These are phyloP conservation scores for Dendrobium catenatum DNA, from an alignment of 106 monocot species.

Conservation along the genomic window DNA sequence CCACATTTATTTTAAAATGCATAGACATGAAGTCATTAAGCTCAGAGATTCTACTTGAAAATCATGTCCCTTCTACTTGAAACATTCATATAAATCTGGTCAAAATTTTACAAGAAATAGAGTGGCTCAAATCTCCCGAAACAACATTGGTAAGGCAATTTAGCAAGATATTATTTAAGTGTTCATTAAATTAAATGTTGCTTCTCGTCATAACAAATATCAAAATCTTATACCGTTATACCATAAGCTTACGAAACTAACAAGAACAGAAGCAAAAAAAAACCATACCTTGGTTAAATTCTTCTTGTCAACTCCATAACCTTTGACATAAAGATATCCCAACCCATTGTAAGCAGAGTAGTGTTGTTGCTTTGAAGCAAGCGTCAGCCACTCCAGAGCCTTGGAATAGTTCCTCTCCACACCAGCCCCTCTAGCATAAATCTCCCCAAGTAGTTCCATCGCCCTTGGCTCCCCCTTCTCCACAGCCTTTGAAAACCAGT, in stretches of 20 bases:
- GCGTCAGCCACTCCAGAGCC: conserved; percentile 75
- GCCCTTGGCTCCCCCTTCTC: conserved; percentile 75
- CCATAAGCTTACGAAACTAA: background rate
- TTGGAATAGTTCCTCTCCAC: conserved; percentile 85
- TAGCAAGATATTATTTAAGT: background rate
- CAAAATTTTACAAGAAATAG: background rate
- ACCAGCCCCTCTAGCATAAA: conserved; percentile 86
- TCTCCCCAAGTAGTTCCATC: conserved; percentile 90
- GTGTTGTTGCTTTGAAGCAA: conserved; percentile 54
- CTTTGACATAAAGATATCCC: conserved; percentile 95
- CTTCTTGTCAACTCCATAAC: conserved; percentile 81
- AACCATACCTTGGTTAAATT: conserved; percentile 73
- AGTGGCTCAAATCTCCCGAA: background rate
- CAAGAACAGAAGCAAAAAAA: background rate
- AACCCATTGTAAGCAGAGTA: conserved; percentile 89
- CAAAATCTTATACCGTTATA: background rate
- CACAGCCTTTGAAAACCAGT: conserved; percentile 77
- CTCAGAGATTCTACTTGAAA: no score
- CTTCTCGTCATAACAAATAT: background rate
- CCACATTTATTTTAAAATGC: no score
- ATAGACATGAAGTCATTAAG: no score
- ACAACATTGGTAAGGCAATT: background rate
- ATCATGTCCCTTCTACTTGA: no score
- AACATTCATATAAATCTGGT: background rate
- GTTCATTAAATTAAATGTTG: background rate